phyloP scores from a whole-genome alignment of 2,329 filamentous ascomycete species.

The Didymella arachidicola region DNA sequence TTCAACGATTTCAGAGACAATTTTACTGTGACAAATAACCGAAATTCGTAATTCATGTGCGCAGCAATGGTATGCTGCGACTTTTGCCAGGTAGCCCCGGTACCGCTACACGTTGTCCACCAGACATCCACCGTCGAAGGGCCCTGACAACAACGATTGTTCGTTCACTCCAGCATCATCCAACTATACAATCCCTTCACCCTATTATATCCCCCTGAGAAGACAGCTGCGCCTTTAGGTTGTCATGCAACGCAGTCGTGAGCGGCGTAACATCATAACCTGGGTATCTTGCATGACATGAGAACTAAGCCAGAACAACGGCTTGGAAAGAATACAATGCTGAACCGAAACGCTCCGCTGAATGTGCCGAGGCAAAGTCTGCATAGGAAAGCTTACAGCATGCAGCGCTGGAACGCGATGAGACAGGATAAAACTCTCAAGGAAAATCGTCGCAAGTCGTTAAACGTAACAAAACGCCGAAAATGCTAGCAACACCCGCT shows the following conservation, averaged over 20 bases:
- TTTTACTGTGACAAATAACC: conserved; percentile 10
- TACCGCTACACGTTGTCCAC: neutral
- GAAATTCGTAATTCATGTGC: conserved; percentile 17
- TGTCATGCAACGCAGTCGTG: conserved; percentile 36
- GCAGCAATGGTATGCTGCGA: conserved; percentile 1
- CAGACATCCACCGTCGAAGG: neutral
- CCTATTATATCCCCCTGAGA: conserved; percentile 26
- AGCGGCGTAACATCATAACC: conserved; percentile 35
- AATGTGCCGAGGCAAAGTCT: conserved; percentile 30
- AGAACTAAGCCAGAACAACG: conserved; percentile 13
- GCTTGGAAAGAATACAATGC: conserved; percentile 15
- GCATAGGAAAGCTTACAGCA: neutral
- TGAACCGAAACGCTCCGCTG: conserved; percentile 16
- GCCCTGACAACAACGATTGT: neutral
- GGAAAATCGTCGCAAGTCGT: conserved; percentile 8
- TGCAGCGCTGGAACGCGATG: conserved; percentile 23
- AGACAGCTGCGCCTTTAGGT: conserved; percentile 22
- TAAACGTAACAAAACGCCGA: conserved; percentile 11
- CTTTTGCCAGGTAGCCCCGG: neutral
- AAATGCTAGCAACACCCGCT: conserved; percentile 18
- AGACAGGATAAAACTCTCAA: neutral
- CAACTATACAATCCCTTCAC: neutral
- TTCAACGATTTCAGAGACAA: too few relatives aligned
- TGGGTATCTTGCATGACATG: conserved; percentile 33
- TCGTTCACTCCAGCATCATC: too few relatives aligned